Evolutionary conservation across 495 filamentous ascomycete species (phyloP), one percentile per base, ranked within the genome.

Genomic region (Parathielavia hyrcaniae): DNA sequence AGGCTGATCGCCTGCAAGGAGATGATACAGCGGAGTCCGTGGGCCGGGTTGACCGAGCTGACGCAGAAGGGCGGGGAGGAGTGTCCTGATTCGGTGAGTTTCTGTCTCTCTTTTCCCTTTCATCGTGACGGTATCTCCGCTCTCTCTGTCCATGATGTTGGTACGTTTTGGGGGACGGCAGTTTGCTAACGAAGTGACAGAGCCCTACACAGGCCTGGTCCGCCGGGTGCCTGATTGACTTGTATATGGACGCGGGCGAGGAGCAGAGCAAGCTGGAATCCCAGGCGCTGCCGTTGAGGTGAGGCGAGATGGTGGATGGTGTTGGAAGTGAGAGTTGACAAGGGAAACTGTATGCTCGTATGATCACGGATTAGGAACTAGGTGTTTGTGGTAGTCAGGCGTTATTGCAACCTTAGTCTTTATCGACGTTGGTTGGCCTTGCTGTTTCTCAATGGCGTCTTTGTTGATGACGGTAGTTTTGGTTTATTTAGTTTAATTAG

Each of bases 141-240:
- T 39, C 6, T 1, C 43, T 39, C n/a, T 35, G 5, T n/a, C 19
- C 30, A 4, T 17, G 8, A 26, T 46, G 5, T 12, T 12, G 13
- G 20, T 46, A 16, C 11, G 14, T 10, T 9, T 4, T 43, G 1
- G 0, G 30, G 32, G 12, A 22, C 13, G 19, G 14, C 12, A 14
- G 34, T 41, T 50, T 55, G 26, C 66, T 68, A 11, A 35, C 17
- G n/a, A 32, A 7, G 10, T 12, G 26, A 47, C 52, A 89, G 85
- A 91, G 85, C 32, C 93, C 93, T 16, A 96, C 92, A 2, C 93
- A 99, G 68, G 86, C 92, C 11, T 99, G 93, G 93, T 95, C 90
- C 20, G 85, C 95, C 0, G 86, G 89, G 10, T 97, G 93, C 67
- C 73, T 97, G 62, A 87, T 99, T 64, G 93, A 99, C 72, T 67